Evolutionary conservation across 345 rosid genomes (phyloP).

Genomic region (Eucalyptus sp.): DNA sequence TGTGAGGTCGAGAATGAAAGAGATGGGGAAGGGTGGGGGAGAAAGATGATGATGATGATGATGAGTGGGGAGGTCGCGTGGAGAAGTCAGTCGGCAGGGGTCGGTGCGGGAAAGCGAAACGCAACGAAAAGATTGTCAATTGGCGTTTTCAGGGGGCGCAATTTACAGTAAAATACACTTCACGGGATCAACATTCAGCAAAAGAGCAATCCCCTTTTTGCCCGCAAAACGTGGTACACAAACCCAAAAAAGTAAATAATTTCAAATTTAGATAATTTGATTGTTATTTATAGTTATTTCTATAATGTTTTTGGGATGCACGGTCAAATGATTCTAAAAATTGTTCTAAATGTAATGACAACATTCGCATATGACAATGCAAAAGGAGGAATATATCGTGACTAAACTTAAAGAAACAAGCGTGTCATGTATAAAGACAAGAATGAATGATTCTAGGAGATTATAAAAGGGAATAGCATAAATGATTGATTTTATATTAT

Average conservation of each 20-base stretch:
- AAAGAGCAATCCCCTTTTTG: not conserved
- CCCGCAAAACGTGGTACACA: not conserved
- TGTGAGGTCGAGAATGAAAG: not conserved
- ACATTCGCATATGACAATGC: not conserved
- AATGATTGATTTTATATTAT: not conserved
- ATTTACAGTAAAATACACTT: not conserved
- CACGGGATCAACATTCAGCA: not conserved
- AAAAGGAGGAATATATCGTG: not conserved
- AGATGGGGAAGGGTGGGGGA: not conserved
- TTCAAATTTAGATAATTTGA: not conserved
- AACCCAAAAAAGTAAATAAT: not conserved
- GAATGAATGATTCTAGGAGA: rapidly evolving
- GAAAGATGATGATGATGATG: not conserved
- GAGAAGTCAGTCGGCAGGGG: not conserved
- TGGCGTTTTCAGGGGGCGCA: not conserved
- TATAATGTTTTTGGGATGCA: not conserved
- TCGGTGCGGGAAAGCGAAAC: not conserved
- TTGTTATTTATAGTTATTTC: not conserved
- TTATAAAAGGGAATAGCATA: not conserved
- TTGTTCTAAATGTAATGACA: not conserved
- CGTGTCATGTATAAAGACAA: not conserved
- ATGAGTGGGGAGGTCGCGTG: not conserved
- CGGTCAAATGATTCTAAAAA: not conserved
- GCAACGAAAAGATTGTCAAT: not conserved
- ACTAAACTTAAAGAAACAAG: not conserved